These are phyloP conservation scores for Paraglomus occultum DNA, from an alignment of 192 early-diverging fungal species.

Conservation along the genomic window DNA sequence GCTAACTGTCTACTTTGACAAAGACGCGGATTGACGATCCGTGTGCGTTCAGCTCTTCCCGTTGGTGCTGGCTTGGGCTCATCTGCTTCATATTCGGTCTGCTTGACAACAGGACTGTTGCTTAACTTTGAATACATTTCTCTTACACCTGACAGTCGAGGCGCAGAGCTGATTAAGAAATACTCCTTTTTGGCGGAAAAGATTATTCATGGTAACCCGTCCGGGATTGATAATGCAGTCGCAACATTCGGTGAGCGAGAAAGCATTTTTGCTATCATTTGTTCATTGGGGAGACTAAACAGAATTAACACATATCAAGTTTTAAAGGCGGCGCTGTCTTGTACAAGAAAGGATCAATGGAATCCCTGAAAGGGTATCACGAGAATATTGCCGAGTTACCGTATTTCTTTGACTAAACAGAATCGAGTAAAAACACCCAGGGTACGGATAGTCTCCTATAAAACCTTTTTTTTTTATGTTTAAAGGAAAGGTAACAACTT, in stretches of 20 bases:
- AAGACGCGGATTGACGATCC: slow-evolving; percentile 54
- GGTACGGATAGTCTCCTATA: too few relatives aligned
- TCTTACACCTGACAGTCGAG: slow-evolving; percentile 8
- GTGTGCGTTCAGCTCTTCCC: slow-evolving; percentile 74
- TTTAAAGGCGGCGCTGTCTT: slow-evolving; percentile 65
- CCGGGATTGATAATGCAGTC: slow-evolving; percentile 93
- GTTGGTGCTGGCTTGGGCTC: slow-evolving; percentile 94
- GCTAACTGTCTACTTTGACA: neutral
- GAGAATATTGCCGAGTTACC: too few relatives aligned
- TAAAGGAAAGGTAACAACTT: too few relatives aligned
- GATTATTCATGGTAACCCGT: slow-evolving; percentile 93
- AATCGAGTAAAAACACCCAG: too few relatives aligned
- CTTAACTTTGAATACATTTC: slow-evolving; percentile 45
- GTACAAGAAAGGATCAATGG: slow-evolving; percentile 57
- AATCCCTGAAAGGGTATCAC: slow-evolving; percentile 7
- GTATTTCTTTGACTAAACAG: too few relatives aligned
- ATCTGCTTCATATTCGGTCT: slow-evolving; percentile 90
- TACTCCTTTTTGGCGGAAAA: slow-evolving; percentile 93
- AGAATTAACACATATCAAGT: slow-evolving; percentile 10
- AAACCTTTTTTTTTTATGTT: too few relatives aligned
- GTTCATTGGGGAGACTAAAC: too few relatives aligned
- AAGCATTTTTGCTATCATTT: too few relatives aligned
- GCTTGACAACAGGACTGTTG: slow-evolving; percentile 74
- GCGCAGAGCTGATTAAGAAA: slow-evolving; percentile 65
- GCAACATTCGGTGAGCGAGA: slow-evolving; percentile 71